Evolutionary conservation across 2,329 filamentous ascomycete species (phyloP), one percentile per base, ranked within the genome.

Genomic region (Coniochaeta sp.): DNA sequence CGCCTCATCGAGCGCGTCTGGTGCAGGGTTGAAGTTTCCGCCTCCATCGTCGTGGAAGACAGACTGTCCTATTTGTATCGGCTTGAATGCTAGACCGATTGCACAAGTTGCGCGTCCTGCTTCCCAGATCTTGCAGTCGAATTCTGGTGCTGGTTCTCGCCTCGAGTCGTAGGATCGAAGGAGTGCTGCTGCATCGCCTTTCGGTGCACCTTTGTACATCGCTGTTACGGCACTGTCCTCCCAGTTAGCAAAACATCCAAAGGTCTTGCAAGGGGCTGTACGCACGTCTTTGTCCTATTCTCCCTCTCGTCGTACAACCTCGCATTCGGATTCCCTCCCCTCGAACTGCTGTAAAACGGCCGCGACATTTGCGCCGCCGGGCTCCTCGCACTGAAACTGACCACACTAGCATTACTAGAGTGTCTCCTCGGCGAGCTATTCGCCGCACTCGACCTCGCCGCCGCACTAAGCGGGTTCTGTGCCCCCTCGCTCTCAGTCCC

Each of bases 71-170:
- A 99, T 89, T 58, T 88, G 86, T 48, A 99, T 91, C 0, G 92
- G 91, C 67, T 99, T 99, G 72, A 99, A 99, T 1, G 94, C 94
- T 40, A 96, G 76, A 0, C 89, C 90, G 1, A 92, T 94, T 1
- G 94, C 89, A 50, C 82, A 89, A 1, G 94, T 99, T n/a, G 94
- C 94, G 54, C 94, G 83, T 10, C 94, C 94, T 4, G 94, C 94
- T 71, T 99, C 86, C 94, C 94, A 99, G 52, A 99, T 94, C 45
- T 86, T 95, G 69, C 91, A 96, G 63, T 96, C 88, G 55, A 90
- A 92, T 67, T 96, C 91, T 2, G 92, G 88, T 0, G 91, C 81
- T 0, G 91, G 87, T 67, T 97, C 94, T 67, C 87, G 90, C 61
- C 92, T 82, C 14, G 94, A 97, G 66, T 97, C 92, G 69, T 99